Evolutionary conservation across 192 early-diverging fungal genomes (phyloP), one percentile per base, ranked within the genome.

Genomic region (Podila epigama): DNA sequence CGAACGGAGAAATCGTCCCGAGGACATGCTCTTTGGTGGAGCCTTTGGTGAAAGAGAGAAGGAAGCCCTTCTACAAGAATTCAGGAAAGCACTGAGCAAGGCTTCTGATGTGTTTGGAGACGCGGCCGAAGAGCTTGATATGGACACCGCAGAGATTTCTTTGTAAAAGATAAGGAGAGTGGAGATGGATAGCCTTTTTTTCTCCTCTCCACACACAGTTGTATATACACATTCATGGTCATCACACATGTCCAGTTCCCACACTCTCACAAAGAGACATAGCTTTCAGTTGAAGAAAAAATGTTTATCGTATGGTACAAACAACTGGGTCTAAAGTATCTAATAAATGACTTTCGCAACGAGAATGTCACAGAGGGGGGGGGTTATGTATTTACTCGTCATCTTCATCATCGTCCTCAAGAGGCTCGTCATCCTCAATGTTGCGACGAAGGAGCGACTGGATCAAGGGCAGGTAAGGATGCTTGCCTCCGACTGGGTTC

Each of bases 401-500:
- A 51, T 89, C 82, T 53, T 91, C 89, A 63, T 91, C 86, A 50
- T 92, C 89, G 6, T 89, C 83, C 62, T 93, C 90, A 16, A 89
- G 83, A 13, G 79, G 81, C 20, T 84, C 69, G 66, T 89, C 86
- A 33, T 66, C 66, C 32, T 85, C 83, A 51, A 75, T 66, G 31
- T 83, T 77, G 55, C 92, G 88, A 51, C 88, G 82, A 32, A 93
- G 86, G 55, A 95, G 79, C 7, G 93, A 92, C 81, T 89, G 87
- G 79, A 95, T 92, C 70, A 92, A 79, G 51, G 92, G 83, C 84
- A 97, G 92, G 88, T 95, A 97, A 60, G 90, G 85, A 39, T 92
- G 86, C 27, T 82, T 71, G 39, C 61, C 64, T 33, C 72, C 66
- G 44, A 77, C 65, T 51, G 92, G 91, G 82, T 95, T 92, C 70